Base-by-base conservation (phyloP, 495 filamentous ascomycete genomes). In the Aspergillus cavernicola region DNA sequence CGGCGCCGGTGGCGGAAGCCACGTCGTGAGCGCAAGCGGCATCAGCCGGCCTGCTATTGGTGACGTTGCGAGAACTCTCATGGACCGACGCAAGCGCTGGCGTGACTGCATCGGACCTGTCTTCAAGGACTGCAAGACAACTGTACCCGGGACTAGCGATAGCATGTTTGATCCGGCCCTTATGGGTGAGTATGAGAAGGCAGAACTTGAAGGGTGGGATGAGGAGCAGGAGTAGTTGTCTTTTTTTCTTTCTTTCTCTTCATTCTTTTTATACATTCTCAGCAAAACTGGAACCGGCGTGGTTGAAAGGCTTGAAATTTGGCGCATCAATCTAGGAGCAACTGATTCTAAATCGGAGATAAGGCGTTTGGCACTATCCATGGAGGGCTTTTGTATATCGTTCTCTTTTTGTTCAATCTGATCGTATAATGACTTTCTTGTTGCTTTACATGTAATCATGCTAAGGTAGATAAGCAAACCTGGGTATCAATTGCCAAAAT, bases 61-160 rank as follows among this genome's bases (percentile, higher is more conserved):
- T 26, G 93, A 99, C 64, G 79, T 87, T 24, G 92, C 92, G 2
- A 82, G 87, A 62, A 89, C 84, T 18, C 73, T 97, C 39, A 96
- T 99, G 92, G 90, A 95, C 57, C 76, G 92, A 49, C 75, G 90
- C 54, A 80, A 80, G 65, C 80, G 88, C 58, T 99, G 93, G 93
- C 87, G 87, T 54, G 84, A 89, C 43, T 87, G 78, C 37, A 93
- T 98, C 63, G 85, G 89, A 5, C 84, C 88, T 0, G 89, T 97
- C 3, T 95, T 98, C 55, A 81, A 88, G 23, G 86, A 85, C 57
- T 88, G 88, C 48, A 78, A 82, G 64, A 80, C 77, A 15, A 72
- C 68, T 19, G 76, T 88, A 4, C 81, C 83, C 2, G 67, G 65
- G 0, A 72, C 71, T 18, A 68, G 60, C 9, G 80, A 85, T 52